Percentiles rank a stretch among this genome's conserved stretches.
These are phyloP conservation scores for Aspergillus affinis DNA, from an alignment of 495 filamentous ascomycete species.

Conservation along the genomic window DNA sequence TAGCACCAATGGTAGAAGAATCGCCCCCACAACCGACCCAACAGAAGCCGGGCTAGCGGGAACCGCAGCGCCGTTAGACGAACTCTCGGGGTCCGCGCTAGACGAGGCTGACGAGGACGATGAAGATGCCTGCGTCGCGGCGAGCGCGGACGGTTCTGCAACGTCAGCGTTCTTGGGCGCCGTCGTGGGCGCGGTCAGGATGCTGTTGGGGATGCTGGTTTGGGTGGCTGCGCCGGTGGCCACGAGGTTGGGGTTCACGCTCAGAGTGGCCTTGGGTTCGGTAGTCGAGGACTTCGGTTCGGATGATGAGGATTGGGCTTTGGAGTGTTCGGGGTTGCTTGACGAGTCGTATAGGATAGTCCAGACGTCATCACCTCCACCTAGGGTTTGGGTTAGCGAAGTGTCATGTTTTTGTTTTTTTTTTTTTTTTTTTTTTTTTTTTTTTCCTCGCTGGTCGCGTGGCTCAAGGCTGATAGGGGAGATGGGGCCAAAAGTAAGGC, in stretches of 20 bases:
- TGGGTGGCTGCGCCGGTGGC: slow-evolving; percentile 15
- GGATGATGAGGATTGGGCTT: slow-evolving; percentile 4
- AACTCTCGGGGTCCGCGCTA: not conserved
- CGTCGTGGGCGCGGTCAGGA: slow-evolving; percentile 4
- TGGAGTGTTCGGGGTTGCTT: slow-evolving; percentile 3
- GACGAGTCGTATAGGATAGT: slow-evolving; percentile 16
- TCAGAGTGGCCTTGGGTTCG: slow-evolving; percentile 7
- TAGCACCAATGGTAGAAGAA: not conserved
- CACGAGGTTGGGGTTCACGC: slow-evolving; percentile 21
- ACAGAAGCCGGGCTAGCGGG: not conserved
- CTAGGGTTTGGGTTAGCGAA: slow-evolving; percentile 16
- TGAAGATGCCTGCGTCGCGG: not conserved
- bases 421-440: not conserved
- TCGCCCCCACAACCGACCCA: not conserved
- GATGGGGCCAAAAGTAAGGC: slow-evolving; percentile 10
- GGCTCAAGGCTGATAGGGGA: not conserved
- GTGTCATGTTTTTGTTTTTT: not conserved
- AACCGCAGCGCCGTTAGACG: not conserved
- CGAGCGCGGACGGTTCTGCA: not conserved
- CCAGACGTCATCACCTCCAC: slow-evolving; percentile 36
- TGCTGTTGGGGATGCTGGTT: slow-evolving; percentile 12
- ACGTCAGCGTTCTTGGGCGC: not conserved
- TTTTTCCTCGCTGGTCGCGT: not conserved
- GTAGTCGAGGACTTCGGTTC: not conserved
- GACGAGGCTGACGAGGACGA: not conserved